Percentiles rank a stretch among this genome's conserved stretches.
Conservation (phyloP, 805 yeast genomes). For the Pichia insulana region DNA sequence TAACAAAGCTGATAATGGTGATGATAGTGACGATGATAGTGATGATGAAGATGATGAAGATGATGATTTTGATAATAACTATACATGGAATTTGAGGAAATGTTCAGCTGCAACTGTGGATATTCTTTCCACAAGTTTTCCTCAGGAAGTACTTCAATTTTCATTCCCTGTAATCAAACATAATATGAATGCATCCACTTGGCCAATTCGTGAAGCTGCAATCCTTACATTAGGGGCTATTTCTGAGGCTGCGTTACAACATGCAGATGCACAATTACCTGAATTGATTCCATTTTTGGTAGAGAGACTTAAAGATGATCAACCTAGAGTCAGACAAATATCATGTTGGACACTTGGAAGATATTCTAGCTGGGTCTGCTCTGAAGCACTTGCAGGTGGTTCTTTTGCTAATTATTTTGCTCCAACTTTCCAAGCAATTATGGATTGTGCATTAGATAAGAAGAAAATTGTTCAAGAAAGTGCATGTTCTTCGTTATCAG, state of each 20-base stretch:
- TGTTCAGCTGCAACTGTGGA: constrained; percentile 94
- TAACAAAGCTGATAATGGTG: constrained; percentile 16
- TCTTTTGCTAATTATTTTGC: constrained; percentile 57
- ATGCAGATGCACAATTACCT: constrained; percentile 65
- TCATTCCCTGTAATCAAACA: constrained; percentile 71
- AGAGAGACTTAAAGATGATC: constrained; percentile 62
- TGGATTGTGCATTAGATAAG: constrained; percentile 66
- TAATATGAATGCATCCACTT: constrained; percentile 56
- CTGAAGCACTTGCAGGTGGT: constrained; percentile 55
- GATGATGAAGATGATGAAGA: constrained; percentile 68
- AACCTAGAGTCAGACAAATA: constrained; percentile 85
- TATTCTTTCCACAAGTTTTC: constrained; percentile 58
- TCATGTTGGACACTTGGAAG: constrained; percentile 94
- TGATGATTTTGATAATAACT: constrained; percentile 55
- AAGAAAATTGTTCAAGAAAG: constrained; percentile 94
- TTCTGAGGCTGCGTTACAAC: constrained; percentile 77
- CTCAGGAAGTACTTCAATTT: constrained; percentile 55
- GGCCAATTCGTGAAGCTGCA: constrained; percentile 92
- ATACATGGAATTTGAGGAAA: constrained; percentile 86
- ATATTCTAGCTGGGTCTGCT: constrained; percentile 73
- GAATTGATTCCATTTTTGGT: constrained; percentile 77
- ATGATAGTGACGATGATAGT: constrained; percentile 41
- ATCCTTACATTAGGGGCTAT: constrained; percentile 93
- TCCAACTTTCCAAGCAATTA: constrained; percentile 71
- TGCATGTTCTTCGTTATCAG: constrained; percentile 81